Evolutionary conservation across 306 rosid species (phyloP), one percentile per base, ranked within the genome.

Genomic region (Quercus berberidifolia): DNA sequence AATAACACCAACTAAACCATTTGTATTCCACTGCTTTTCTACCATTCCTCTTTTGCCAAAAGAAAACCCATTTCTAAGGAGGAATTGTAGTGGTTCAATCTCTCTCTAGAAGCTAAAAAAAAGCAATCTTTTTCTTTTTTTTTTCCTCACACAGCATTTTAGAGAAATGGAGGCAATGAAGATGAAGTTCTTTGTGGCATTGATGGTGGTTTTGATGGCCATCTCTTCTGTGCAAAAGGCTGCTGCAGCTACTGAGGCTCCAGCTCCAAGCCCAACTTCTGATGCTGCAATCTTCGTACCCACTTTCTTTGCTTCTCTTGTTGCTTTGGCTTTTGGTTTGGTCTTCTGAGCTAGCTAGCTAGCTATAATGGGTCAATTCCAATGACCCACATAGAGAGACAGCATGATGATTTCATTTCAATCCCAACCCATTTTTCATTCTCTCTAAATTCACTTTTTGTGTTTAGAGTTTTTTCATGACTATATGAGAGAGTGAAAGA

Each of bases 211-310:
- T 49, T 54, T 81, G 60, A 72, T 80, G 84, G 88, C 83, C 72
- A 63, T 82, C 25, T 79, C 87, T 20, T 73, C 77, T 41, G 59
- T 81, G 28, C 79, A 80, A 38, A 78, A 71, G 71, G 84, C 71
- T 30, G 71, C 80, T 19, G 89, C 46, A 8, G 46, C 86, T 6
- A 80, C 76, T 56, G 84, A 88, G 0, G 76, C 87, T 30, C 91
- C 89, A 52, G 85, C 91, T 5, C 91, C 91, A 11, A 74, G 69
- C 85, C 91, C 91, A 46, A 18, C 85, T 14, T 83, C 87, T 28
- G 88, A 85, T 49, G 84, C 91, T 35, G 5, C 83, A 21, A 21
- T 38, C 19, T 80, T 85, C 73, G 55, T 78, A 49, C 91, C 91
- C 6, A 69, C 86, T 33, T 67, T 83, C 78, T 46, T 83, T 58